Evolutionary conservation across 495 filamentous ascomycete species (phyloP).

Genomic region (Rhypophila decipiens): DNA sequence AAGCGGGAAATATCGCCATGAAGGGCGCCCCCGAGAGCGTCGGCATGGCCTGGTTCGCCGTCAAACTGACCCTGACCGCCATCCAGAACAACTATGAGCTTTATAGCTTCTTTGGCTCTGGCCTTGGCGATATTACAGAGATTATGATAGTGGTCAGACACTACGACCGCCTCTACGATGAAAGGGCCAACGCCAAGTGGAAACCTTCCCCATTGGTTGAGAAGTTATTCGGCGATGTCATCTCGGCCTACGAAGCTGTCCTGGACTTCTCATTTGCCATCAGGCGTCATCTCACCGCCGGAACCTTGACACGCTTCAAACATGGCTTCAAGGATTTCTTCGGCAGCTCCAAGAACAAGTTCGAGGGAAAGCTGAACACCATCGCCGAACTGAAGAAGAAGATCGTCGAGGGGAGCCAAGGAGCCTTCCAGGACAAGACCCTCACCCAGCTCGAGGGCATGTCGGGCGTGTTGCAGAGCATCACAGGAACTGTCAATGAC

Average conservation of each 20-base stretch:
- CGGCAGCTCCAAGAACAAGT: slow-evolving; percentile 18
- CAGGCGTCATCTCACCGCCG: slow-evolving; percentile 18
- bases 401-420: slow-evolving; percentile 22
- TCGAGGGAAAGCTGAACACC: slow-evolving; percentile 13
- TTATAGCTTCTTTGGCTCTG: slow-evolving; percentile 23
- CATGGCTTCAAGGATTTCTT: slow-evolving; percentile 26
- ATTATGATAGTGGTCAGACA: slow-evolving; percentile 25
- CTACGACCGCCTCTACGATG: slow-evolving; percentile 23
- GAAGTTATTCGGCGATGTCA: slow-evolving; percentile 22
- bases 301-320: slow-evolving; percentile 12
- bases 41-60: slow-evolving; percentile 22
- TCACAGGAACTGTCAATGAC: slow-evolving; percentile 10
- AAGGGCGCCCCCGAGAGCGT: slow-evolving; percentile 22
- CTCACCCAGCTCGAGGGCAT: slow-evolving; percentile 15
- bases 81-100: slow-evolving; percentile 27
- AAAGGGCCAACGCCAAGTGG: slow-evolving; percentile 14
- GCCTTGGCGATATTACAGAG: slow-evolving; percentile 22
- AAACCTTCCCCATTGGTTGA: slow-evolving; percentile 18
- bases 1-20: slow-evolving; percentile 14
- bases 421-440: slow-evolving; percentile 22
- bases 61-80: slow-evolving; percentile 20
- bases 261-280: slow-evolving; percentile 20
- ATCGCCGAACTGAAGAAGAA: slow-evolving; percentile 19
- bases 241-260: slow-evolving; percentile 15
- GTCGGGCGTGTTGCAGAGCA: slow-evolving; percentile 7